Conservation (phyloP, 331 rosid species). For the Erythrophleum ivorense region DNA sequence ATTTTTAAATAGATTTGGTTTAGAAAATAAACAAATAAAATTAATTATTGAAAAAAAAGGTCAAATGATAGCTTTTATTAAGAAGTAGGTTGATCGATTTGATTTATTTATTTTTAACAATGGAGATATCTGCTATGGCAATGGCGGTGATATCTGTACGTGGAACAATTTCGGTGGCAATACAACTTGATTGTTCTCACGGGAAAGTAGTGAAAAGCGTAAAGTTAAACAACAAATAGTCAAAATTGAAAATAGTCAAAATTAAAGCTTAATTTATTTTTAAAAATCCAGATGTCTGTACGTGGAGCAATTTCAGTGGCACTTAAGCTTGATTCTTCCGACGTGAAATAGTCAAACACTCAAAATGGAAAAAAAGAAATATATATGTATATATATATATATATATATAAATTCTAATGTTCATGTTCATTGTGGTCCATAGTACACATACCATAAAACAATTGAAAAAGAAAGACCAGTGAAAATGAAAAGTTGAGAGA, state of each 20-base stretch:
- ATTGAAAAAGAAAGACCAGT: no score
- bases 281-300: neutral
- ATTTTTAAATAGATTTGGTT: neutral
- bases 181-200: no score
- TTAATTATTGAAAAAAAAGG: neutral
- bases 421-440: neutral
- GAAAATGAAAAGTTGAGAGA: no score
- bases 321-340: no score
- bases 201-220: no score
- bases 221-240: no score
- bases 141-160: neutral
- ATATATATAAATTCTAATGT: neutral
- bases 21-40: neutral
- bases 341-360: neutral
- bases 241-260: no score
- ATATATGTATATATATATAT: no score
- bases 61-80: neutral
- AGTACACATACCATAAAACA: neutral
- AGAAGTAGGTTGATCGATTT: neutral
- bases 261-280: neutral
- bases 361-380: constrained; percentile 9
- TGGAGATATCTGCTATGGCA: neutral
- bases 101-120: neutral
- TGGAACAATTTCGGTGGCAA: neutral
- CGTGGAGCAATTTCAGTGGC: neutral